These are phyloP conservation scores for Zygosaccharomyces pseudorouxii DNA, from an alignment of 805 yeast genomes.

Conservation along the genomic window DNA sequence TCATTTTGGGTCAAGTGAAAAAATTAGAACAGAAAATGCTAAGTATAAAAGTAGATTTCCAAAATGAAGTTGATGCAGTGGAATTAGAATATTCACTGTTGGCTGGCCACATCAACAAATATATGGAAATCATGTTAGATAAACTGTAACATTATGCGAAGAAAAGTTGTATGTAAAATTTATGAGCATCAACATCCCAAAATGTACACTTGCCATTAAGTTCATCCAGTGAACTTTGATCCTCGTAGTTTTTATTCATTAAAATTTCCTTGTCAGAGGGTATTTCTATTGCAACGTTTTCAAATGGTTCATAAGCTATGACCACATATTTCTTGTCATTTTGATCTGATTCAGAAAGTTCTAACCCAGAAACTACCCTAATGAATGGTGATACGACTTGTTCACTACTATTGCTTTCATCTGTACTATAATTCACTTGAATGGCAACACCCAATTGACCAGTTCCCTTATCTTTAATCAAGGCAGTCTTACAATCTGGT, in stretches of 20 bases:
- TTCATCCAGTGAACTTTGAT: slow-evolving; percentile 34
- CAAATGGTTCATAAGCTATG: slow-evolving; percentile 87
- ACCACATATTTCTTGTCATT: slow-evolving; percentile 55
- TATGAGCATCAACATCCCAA: slow-evolving; percentile 68
- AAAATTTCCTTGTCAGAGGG: slow-evolving; percentile 50
- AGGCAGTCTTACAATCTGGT: slow-evolving; percentile 66
- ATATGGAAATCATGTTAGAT: slow-evolving; percentile 33
- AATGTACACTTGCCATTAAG: slow-evolving; percentile 48
- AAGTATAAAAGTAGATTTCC: slow-evolving; percentile 42
- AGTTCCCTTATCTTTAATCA: slow-evolving; percentile 59
- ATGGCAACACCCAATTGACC: slow-evolving; percentile 61
- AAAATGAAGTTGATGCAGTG: slow-evolving; percentile 49
- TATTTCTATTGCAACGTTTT: slow-evolving; percentile 69
- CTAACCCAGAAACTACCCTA: slow-evolving; percentile 73
- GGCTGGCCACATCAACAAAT: slow-evolving; percentile 50
- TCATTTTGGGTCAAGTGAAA: slow-evolving; percentile 40
- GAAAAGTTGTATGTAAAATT: slow-evolving; percentile 67
- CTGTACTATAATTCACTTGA: slow-evolving; percentile 43
- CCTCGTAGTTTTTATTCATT: slow-evolving; percentile 36
- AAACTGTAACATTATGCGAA: slow-evolving; percentile 32
- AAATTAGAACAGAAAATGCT: slow-evolving; percentile 28
- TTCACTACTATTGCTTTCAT: slow-evolving; percentile 18
- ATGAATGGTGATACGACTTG: slow-evolving; percentile 47
- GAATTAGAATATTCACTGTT: slow-evolving; percentile 51
- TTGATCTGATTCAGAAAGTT: slow-evolving; percentile 51